Conservation (phyloP, 148 eudicot genomes). For the Hydrangea macrophylla region DNA sequence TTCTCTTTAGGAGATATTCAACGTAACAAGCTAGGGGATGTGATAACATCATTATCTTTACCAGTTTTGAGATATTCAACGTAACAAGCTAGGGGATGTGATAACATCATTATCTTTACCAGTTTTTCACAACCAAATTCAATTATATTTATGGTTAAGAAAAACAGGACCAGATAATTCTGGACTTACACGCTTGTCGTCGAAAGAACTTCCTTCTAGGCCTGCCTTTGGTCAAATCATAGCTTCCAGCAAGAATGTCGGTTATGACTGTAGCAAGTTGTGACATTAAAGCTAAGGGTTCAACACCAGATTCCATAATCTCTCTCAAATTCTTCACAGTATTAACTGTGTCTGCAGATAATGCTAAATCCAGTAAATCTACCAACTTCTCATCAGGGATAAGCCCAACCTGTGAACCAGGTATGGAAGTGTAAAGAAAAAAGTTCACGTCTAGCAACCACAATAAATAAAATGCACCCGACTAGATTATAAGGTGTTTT, state of each 20-base stretch:
- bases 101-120: too few relatives aligned
- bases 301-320: conserved; percentile 85
- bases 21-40: too few relatives aligned
- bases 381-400: conserved; percentile 90
- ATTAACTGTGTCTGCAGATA: conserved; percentile 90
- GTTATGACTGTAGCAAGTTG: conserved; percentile 96
- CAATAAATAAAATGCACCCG: background rate
- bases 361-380: conserved; percentile 87
- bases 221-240: conserved; percentile 62
- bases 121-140: too few relatives aligned
- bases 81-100: too few relatives aligned
- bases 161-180: conserved; percentile 7
- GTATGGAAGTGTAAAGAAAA: background rate
- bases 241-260: conserved; percentile 95
- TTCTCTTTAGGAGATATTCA: too few relatives aligned
- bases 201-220: conserved; percentile 80
- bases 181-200: conserved; percentile 67
- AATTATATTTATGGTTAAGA: background rate
- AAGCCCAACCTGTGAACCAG: conserved; percentile 66
- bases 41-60: too few relatives aligned
- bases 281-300: conserved; percentile 89
- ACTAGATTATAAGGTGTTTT: background rate
- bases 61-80: too few relatives aligned
- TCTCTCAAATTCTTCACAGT: conserved; percentile 90
- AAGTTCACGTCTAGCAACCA: background rate